Conservation (phyloP, 1,139 yeast genomes). For the Hansenula sp. region DNA sequence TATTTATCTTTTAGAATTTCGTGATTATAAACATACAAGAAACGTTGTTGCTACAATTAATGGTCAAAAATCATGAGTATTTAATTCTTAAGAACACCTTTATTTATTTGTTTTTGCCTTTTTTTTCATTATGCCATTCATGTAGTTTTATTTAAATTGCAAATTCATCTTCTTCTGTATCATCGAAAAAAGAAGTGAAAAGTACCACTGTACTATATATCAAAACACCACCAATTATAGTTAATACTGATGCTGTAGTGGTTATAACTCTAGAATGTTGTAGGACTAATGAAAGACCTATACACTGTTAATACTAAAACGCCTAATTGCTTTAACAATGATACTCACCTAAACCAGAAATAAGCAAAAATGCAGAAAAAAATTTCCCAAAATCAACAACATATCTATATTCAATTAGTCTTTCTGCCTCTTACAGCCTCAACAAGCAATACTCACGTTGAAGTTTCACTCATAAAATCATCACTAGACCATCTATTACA, state of each 20-base stretch:
- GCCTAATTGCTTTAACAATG: not conserved
- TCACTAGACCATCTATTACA: constrained; percentile 37
- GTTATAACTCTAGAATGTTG: constrained; percentile 62
- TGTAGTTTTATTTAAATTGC: constrained; percentile 7
- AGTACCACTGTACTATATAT: constrained; percentile 72
- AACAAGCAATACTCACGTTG: constrained; percentile 30
- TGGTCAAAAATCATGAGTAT: constrained; percentile 37
- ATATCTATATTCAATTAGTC: constrained; percentile 21
- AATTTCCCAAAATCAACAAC: constrained; percentile 64
- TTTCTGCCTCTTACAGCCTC: not conserved
- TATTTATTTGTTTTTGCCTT: too few relatives aligned
- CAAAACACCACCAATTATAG: constrained; percentile 64
- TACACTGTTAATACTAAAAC: not conserved
- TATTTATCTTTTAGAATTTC: constrained; percentile 68
- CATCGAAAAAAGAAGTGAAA: constrained; percentile 69
- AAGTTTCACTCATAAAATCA: constrained; percentile 44
- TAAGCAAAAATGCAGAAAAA: constrained; percentile 59
- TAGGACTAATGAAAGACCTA: constrained; percentile 56
- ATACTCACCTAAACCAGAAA: constrained; percentile 46
- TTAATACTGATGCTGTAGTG: constrained; percentile 53
- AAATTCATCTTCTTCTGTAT: constrained; percentile 37
- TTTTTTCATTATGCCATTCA: too few relatives aligned
- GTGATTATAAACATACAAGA: constrained; percentile 59
- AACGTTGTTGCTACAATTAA: constrained; percentile 70
- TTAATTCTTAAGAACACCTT: too few relatives aligned